Percentiles rank a stretch among this genome's conserved stretches.
Evolutionary conservation across 441 rosid genomes (phyloP).

Genomic region (Syzygium syzygioides): DNA sequence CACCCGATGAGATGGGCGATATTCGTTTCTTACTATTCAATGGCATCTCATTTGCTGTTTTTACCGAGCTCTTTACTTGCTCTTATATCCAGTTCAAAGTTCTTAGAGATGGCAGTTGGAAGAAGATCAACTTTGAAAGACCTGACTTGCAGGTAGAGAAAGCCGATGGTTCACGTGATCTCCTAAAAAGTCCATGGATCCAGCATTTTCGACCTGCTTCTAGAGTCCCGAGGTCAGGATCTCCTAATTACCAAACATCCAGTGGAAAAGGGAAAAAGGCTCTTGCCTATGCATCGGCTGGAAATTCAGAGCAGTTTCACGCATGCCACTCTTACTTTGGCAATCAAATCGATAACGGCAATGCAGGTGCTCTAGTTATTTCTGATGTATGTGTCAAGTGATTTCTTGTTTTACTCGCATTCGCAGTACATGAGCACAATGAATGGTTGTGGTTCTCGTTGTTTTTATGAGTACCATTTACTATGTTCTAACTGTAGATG

Average conservation of each 20-base stretch:
- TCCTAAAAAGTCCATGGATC: conserved; percentile 44
- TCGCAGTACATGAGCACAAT: neutral
- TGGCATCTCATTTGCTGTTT: neutral
- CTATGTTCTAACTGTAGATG: neutral
- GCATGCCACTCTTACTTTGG: conserved; percentile 1
- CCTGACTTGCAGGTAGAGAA: conserved; percentile 18
- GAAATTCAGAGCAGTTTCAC: conserved; percentile 12
- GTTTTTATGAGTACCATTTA: neutral
- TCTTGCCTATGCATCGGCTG: conserved; percentile 13
- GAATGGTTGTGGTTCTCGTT: neutral
- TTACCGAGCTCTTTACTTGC: neutral
- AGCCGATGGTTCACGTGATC: conserved; percentile 7
- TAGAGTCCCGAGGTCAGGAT: neutral
- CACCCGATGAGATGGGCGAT: neutral
- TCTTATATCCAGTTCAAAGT: conserved; percentile 27
- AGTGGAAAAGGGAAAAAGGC: conserved; percentile 20
- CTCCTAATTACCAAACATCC: neutral
- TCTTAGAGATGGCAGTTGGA: conserved; percentile 37
- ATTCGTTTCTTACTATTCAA: neutral
- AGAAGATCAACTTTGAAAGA: conserved; percentile 37
- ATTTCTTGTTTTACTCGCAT: neutral
- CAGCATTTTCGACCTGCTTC: conserved; percentile 31
- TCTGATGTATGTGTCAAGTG: neutral
- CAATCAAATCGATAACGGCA: conserved; percentile 12
- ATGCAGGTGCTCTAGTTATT: conserved; percentile 17